Percentiles rank a stretch among this genome's conserved stretches.
Evolutionary conservation across 768 basidiomycete species (phyloP).

Genomic region (Coprinopsis sp.): DNA sequence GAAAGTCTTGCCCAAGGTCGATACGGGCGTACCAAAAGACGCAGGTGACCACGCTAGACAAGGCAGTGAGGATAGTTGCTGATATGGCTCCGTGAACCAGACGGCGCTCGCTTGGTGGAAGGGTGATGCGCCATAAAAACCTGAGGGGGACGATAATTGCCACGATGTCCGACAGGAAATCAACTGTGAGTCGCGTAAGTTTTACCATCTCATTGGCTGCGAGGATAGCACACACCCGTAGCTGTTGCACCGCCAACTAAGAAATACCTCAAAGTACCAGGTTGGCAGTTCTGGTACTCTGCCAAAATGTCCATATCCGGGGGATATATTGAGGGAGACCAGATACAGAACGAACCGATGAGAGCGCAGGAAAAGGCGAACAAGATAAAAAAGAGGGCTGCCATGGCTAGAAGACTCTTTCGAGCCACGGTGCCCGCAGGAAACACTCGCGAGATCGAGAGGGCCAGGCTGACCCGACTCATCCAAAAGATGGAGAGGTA

Average conservation of each 20-base stretch:
- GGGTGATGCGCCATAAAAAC: slow-evolving; percentile 20
- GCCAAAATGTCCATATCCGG: not conserved
- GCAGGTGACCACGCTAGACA: slow-evolving; percentile 17
- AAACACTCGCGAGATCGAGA: slow-evolving; percentile 14
- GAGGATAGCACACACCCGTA: not conserved
- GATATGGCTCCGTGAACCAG: slow-evolving; percentile 23
- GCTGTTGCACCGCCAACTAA: not conserved
- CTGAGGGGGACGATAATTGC: slow-evolving; percentile 21
- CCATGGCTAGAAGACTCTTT: slow-evolving; percentile 2
- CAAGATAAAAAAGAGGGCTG: not conserved
- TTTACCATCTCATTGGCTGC: not conserved
- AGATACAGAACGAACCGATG: slow-evolving; percentile 6
- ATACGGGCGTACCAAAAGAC: slow-evolving; percentile 14
- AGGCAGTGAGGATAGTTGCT: slow-evolving; percentile 18
- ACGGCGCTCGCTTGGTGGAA: slow-evolving; percentile 16
- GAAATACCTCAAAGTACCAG: too few species aligned
- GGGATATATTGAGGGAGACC: too few species aligned
- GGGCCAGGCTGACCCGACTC: slow-evolving; percentile 10
- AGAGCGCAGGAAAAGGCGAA: slow-evolving; percentile 6
- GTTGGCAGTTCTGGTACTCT: too few species aligned
- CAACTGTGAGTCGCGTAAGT: slow-evolving; percentile 12
- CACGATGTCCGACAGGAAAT: slow-evolving; percentile 20
- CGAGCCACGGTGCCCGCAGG: slow-evolving; percentile 9
- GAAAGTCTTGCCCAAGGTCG: slow-evolving; percentile 6
- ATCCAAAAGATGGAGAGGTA: slow-evolving; percentile 10